Evolutionary conservation across 2,329 filamentous ascomycete genomes (phyloP), one percentile per base, ranked within the genome.

Genomic region (Tolypocladium ophioglossoides): DNA sequence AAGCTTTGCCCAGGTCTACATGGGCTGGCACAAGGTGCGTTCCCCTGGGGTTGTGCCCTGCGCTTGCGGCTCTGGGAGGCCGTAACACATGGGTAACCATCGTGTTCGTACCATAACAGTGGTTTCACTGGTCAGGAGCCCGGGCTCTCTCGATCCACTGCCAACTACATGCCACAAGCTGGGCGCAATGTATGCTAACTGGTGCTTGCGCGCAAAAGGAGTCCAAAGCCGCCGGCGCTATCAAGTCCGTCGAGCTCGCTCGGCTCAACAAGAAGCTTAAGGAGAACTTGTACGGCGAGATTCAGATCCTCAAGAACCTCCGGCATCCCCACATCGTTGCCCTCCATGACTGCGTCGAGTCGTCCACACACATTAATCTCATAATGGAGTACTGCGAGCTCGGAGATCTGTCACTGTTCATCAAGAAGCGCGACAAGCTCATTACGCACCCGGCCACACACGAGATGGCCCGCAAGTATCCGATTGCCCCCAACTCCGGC

Each of bases 311-410:
- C 66, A 94, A 94, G 72, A 89, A 84, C 59, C 81, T 99, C 32
- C 88, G 94, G 56, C 94, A 99, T 71, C 94, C 94, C 32, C 94
- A 99, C 68, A 96, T 99, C 63, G 94, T 97, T 61, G 89, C 91
- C 62, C 85, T 99, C 50, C 91, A 96, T 75, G 90, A 96, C 72
- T 96, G 91, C 74, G 81, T 92, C 69, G 91, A 97, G 70, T 87
- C 89, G 0, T 76, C 83, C 4, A 85, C 86, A 24, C 89, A 95
- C 66, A 96, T 97, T 72, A 94, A 99, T 72, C 81, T 99, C 55
- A 86, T 97, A 59, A 99, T 97, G 92, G 94, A 99, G 74, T 97
- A 95, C 72, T 97, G 94, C 73, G 90, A 95, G 67, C 80, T 99
- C 41, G 92, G 94, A 24, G 94, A 99, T 67, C 74, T 99, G 55